Base-by-base conservation (phyloP, 2,329 filamentous ascomycete genomes). In the Diaporthe humulicola region DNA sequence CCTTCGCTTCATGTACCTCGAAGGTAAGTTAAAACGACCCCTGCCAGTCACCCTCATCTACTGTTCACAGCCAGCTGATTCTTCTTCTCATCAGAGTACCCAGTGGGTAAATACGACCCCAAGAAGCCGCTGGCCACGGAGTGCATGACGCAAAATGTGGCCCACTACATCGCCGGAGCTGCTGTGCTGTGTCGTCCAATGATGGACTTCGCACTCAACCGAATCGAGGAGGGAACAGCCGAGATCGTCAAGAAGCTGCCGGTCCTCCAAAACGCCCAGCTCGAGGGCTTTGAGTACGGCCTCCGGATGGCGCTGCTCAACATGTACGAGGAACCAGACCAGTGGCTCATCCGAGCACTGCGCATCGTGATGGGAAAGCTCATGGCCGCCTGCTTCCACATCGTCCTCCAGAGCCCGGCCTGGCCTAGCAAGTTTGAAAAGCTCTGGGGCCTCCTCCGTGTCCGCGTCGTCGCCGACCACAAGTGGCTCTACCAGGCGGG, bases 171-270 rank as follows among this genome's bases (percentile, higher is more conserved):
- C 58, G 78, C 77, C 25, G 81, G 78, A 17, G 76, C 77, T 10
- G 78, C 78, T 5, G 77, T 82, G 19, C 71, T 70, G 25, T 79
- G 76, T 75, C 58, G 40, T 3, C 42, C 70, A 54, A 77, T 82
- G 79, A 81, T 80, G 78, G 66, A 73, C n/a, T 76, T 58, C 28
- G 90, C 89, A 0, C 77, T 91, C 3, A 84, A 89, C 2, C 87
- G 88, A 0, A 92, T 93, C 86, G 83, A 87, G 1, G 83, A 88
- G 57, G 89, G 90, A 0, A 83, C 87, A 1, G 82, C 85, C 4
- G 84, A 86, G 2, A 78, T 93, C 2, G 88, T 88, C 0, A 75
- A 78, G 12, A 75, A 74, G 38, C 54, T 77, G 33, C 64, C 64
- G 48, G 19, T 19, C 45, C 10, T 73, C 38, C 76, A 70, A 36